Evolutionary conservation across 2,329 filamentous ascomycete species (phyloP).

Genomic region (Thyridium curvatum): DNA sequence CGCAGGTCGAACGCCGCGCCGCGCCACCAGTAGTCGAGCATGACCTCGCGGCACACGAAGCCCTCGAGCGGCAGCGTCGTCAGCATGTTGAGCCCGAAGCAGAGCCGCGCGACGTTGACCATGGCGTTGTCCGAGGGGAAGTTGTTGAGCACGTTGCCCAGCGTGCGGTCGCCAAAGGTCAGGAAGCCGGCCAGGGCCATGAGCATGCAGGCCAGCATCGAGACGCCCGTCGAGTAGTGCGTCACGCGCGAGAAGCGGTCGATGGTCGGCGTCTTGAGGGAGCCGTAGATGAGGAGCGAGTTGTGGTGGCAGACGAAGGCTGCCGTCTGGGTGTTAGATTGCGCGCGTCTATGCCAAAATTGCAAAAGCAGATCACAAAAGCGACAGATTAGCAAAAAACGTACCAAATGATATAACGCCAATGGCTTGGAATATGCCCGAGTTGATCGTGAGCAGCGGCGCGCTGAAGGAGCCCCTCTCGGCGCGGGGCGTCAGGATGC

Average conservation of each 20-base stretch:
- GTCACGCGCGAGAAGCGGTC: slow-evolving; percentile 92
- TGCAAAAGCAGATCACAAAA: slow-evolving; percentile 1
- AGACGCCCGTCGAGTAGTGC: slow-evolving; percentile 86
- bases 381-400: too few relatives aligned
- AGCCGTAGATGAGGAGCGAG: slow-evolving; percentile 94
- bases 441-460: slow-evolving; percentile 70
- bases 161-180: slow-evolving; percentile 84
- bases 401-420: slow-evolving; percentile 95
- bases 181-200: slow-evolving; percentile 89
- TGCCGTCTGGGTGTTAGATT: too few relatives aligned
- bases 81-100: slow-evolving; percentile 98
- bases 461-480: slow-evolving; percentile 65
- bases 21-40: slow-evolving; percentile 75
- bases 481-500: slow-evolving; percentile 65
- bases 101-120: slow-evolving; percentile 91
- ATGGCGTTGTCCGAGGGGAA: slow-evolving; percentile 85
- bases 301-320: slow-evolving; percentile 82
- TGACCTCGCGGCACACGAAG: slow-evolving; percentile 95
- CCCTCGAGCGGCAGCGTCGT: slow-evolving; percentile 94
- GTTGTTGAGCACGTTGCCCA: slow-evolving; percentile 97
- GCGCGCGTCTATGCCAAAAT: too few relatives aligned
- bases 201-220: slow-evolving; percentile 82
- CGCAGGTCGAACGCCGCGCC: slow-evolving; percentile 71
- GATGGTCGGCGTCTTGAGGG: slow-evolving; percentile 85
- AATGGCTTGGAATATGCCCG: slow-evolving; percentile 89